Base-by-base conservation (phyloP, 257 asterid genomes). In the Nicotiana knightiana region DNA sequence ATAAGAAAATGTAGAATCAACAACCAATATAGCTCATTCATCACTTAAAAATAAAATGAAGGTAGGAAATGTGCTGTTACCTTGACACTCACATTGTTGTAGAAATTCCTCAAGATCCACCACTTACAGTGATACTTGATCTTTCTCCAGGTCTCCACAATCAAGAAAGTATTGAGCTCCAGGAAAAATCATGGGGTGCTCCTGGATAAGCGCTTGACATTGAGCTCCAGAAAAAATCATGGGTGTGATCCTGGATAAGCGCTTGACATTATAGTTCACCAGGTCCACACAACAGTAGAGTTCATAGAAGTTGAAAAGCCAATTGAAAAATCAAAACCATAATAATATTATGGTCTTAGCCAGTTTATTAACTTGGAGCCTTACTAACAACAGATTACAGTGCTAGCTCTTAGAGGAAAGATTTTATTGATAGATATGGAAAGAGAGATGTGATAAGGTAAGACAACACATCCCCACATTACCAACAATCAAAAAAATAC, bases 1-100 rank as follows among this genome's bases (percentile, higher is more conserved):
- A 12, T 46, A 43, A 71, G 79, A 71, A 71, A 71, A 46, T 71
- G 59, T 71, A 71, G 21, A 39, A 70, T 70, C 79, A 71, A 71
- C 79, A 13, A 39, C 79, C 37, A 71, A 46, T 11, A 46, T 12
- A 54, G 79, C 37, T 43, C 18, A 13, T 53, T 53, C 37, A 71
- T 71, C 35, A 46, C 61, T 3, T 71, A 3, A 57, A 71, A 70
- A 37, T 68, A 68, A 68, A 39, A 53, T n/a, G 24, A 70, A 39
- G 77, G 79, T 46, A 24, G 59, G 39, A 71, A 46, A 71, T 71
- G 46, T 71, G 13, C 37, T 12, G 37, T 46, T 71, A 46, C 61
- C 21, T 46, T 46, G 79, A 46, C 24, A 18, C 59, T 21, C 78
- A 71, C 37, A 71, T 46, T 46, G 61, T 71, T 46, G 59, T 24